These are phyloP conservation scores for Talaromyces wortmannii DNA, from an alignment of 495 filamentous ascomycete genomes.

Conservation along the genomic window DNA sequence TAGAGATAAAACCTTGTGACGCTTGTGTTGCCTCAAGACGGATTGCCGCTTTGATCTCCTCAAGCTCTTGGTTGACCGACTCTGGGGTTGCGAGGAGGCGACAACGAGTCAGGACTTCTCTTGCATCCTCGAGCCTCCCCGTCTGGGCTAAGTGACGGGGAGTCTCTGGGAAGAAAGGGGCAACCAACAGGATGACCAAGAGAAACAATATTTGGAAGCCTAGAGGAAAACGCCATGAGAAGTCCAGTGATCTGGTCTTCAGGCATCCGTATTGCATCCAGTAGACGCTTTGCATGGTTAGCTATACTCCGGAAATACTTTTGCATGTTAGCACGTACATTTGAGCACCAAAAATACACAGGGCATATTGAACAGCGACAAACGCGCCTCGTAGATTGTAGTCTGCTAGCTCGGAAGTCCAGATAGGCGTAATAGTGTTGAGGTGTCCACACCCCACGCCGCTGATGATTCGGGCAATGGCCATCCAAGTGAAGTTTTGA, in stretches of 20 bases:
- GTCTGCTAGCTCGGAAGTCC: constrained; percentile 32
- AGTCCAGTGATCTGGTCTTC: constrained; percentile 17
- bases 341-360: constrained; percentile 20
- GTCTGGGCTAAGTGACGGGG: constrained; percentile 46
- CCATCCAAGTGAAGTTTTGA: constrained; percentile 35
- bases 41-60: constrained; percentile 15
- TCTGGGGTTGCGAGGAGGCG: constrained; percentile 11
- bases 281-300: constrained; percentile 40
- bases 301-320: constrained; percentile 22
- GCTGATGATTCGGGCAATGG: constrained; percentile 40
- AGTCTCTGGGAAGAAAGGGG: constrained; percentile 44
- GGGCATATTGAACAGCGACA: constrained; percentile 15
- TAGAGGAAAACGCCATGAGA: constrained; percentile 29
- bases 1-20: constrained; percentile 15
- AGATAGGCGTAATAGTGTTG: constrained; percentile 30
- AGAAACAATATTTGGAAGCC: constrained; percentile 24
- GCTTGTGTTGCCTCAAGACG: constrained; percentile 13
- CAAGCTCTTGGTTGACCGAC: constrained; percentile 18
- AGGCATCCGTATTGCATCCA: constrained; percentile 46
- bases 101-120: constrained; percentile 13
- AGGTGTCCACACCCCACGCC: constrained; percentile 43
- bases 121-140: constrained; percentile 38
- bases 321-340: constrained; percentile 26
- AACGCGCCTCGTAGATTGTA: constrained; percentile 11
- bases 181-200: constrained; percentile 9